Conservation (phyloP, 192 early-diverging fungal genomes). For the Bifiguratus adelaidae region DNA sequence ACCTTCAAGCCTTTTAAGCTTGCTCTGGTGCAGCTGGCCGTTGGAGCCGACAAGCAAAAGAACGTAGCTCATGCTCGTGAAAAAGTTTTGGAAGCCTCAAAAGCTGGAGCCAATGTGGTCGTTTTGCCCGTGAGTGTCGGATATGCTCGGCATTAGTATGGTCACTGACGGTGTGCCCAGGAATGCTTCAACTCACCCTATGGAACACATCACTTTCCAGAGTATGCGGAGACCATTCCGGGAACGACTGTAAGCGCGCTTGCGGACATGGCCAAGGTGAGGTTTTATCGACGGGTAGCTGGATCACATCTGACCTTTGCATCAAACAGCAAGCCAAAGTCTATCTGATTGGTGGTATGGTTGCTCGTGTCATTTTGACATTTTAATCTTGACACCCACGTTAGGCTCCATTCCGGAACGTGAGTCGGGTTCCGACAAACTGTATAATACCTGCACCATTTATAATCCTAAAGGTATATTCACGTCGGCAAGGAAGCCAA, state of each 20-base stretch:
- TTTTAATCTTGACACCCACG: no score
- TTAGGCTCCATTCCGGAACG: constrained; percentile 82
- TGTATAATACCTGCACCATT: constrained; percentile 79
- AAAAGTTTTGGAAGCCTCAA: constrained; percentile 77
- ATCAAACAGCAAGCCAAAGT: constrained; percentile 54
- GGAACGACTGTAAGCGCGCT: constrained; percentile 66
- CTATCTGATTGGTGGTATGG: constrained; percentile 66
- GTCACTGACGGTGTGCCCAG: constrained; percentile 12
- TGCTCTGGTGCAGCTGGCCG: constrained; percentile 71
- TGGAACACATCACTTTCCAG: constrained; percentile 81
- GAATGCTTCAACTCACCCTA: constrained; percentile 99
- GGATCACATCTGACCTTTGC: not conserved
- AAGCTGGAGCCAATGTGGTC: constrained; percentile 77
- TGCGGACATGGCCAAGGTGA: constrained; percentile 68
- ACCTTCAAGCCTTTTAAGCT: constrained; percentile 39
- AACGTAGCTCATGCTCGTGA: constrained; percentile 71
- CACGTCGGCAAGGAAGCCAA: no score
- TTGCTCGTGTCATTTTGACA: no score
- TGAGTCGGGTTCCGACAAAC: constrained; percentile 29
- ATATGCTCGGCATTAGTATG: not conserved
- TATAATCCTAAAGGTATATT: constrained; percentile 61
- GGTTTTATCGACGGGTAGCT: not conserved
- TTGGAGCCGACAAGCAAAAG: constrained; percentile 58
- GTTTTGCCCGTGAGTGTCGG: constrained; percentile 64
- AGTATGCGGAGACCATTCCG: constrained; percentile 81